Evolutionary conservation across 129 eudicot species (phyloP).

Genomic region (Centrapalus pauciflorus): DNA sequence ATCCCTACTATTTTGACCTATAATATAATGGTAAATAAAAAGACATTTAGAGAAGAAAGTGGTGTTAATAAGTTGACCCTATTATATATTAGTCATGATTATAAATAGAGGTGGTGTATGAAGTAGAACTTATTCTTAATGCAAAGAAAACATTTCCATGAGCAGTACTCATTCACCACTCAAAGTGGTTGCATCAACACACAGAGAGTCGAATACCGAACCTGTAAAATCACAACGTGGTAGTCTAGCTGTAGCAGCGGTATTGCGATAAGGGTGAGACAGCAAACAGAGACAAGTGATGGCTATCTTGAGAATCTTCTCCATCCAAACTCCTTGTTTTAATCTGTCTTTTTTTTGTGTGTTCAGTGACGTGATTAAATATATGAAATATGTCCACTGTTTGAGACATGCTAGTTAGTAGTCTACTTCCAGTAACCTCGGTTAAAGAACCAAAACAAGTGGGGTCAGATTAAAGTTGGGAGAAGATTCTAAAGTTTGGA

Average conservation of each 20-base stretch:
- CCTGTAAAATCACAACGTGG: conserved; percentile 13
- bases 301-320: conserved; percentile 30
- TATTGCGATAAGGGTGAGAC: conserved; percentile 3
- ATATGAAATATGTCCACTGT: conserved; percentile 20
- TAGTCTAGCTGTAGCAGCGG: not conserved
- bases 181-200: not conserved
- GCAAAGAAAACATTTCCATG: not conserved
- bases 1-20: too few relatives aligned
- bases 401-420: conserved; percentile 22
- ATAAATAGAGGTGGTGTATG: too few relatives aligned
- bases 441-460: conserved; percentile 18
- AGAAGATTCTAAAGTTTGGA: conserved; percentile 25
- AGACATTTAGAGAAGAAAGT: too few relatives aligned
- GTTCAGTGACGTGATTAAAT: conserved; percentile 1
- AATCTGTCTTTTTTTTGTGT: conserved; percentile 4
- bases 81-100: too few relatives aligned
- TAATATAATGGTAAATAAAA: too few relatives aligned
- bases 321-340: conserved; percentile 18
- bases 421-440: conserved; percentile 21
- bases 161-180: not conserved
- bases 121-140: not conserved
- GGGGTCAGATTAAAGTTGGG: conserved; percentile 30
- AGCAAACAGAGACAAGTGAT: conserved; percentile 30
- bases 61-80: too few relatives aligned
- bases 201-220: not conserved